phyloP scores from a whole-genome alignment of 495 filamentous ascomycete species.

The Aspergillus conjunctus region DNA sequence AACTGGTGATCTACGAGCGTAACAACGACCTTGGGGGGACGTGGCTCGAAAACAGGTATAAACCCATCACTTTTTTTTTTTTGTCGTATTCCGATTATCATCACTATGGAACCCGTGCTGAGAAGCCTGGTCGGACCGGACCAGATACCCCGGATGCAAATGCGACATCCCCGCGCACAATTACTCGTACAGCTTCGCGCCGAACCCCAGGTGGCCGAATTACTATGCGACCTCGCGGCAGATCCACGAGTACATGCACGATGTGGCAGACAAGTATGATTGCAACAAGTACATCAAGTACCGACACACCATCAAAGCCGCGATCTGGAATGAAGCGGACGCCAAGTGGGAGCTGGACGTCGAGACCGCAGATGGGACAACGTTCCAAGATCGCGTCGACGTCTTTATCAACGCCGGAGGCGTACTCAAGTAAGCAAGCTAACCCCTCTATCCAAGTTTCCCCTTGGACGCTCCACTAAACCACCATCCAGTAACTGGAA shows the following conservation, averaged over 20 bases:
- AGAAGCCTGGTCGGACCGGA: not conserved
- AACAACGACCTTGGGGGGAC: conserved; percentile 27
- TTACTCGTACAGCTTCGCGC: conserved; percentile 52
- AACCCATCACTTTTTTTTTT: not conserved
- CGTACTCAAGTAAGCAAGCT: conserved; percentile 41
- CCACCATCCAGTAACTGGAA: conserved; percentile 9
- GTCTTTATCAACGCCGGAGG: conserved; percentile 54
- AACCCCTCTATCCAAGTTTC: too few species aligned
- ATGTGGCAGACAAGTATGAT: conserved; percentile 44
- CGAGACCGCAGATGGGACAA: conserved; percentile 35
- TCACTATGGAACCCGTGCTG: not conserved
- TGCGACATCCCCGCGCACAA: conserved; percentile 59
- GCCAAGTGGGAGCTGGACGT: conserved; percentile 46
- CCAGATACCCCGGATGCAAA: conserved; percentile 46
- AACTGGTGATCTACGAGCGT: conserved; percentile 12
- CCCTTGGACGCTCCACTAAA: not conserved
- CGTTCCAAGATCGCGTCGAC: conserved; percentile 31
- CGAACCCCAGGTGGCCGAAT: conserved; percentile 58
- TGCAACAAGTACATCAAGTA: conserved; percentile 31
- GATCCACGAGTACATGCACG: conserved; percentile 57
- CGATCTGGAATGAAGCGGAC: conserved; percentile 36
- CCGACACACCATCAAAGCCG: conserved; percentile 28
- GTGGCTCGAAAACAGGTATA: conserved; percentile 56
- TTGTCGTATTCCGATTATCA: not conserved
- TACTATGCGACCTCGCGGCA: conserved; percentile 56